A percentile compares a stretch with the other conserved stretches of the same genome.
Evolutionary conservation across 2,329 filamentous ascomycete genomes (phyloP).

Genomic region (Ophiostoma triangulosporum): DNA sequence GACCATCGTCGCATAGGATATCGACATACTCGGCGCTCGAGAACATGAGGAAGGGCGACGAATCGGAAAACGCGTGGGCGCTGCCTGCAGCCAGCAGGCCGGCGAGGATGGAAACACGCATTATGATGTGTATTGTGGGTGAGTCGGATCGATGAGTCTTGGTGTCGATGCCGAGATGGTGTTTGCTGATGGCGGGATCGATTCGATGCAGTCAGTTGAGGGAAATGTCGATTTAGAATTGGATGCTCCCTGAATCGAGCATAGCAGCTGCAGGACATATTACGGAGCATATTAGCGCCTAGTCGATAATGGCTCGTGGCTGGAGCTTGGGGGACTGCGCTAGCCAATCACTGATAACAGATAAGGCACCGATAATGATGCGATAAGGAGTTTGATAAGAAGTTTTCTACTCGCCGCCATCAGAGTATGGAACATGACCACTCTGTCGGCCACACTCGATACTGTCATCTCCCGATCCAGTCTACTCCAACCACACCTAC

Average conservation of each 20-base stretch:
- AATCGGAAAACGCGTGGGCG: conserved; percentile 65
- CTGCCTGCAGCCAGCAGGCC: conserved; percentile 41
- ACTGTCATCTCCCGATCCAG: not conserved
- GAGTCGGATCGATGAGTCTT: not conserved
- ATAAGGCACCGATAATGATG: not conserved
- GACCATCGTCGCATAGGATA: not conserved
- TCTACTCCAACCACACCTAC: not conserved
- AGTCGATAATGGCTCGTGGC: not conserved
- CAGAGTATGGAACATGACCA: too few species aligned
- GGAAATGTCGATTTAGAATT: conserved; percentile 3
- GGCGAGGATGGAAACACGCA: conserved; percentile 41
- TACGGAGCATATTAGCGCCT: not conserved
- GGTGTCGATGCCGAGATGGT: not conserved
- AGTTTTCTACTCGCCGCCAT: too few species aligned
- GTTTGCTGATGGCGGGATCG: not conserved
- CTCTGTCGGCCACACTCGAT: too few species aligned
- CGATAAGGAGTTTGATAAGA: not conserved
- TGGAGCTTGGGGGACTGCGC: not conserved
- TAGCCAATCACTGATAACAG: not conserved
- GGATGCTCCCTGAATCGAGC: not conserved
- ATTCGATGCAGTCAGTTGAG: not conserved
- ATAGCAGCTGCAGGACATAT: not conserved
- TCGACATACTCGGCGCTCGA: conserved; percentile 64
- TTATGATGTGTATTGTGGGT: conserved; percentile 17
- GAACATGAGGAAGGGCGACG: conserved; percentile 79